These are phyloP conservation scores for Sodiomyces alkalinus DNA, from an alignment of 2,329 filamentous ascomycete genomes.

Conservation along the genomic window DNA sequence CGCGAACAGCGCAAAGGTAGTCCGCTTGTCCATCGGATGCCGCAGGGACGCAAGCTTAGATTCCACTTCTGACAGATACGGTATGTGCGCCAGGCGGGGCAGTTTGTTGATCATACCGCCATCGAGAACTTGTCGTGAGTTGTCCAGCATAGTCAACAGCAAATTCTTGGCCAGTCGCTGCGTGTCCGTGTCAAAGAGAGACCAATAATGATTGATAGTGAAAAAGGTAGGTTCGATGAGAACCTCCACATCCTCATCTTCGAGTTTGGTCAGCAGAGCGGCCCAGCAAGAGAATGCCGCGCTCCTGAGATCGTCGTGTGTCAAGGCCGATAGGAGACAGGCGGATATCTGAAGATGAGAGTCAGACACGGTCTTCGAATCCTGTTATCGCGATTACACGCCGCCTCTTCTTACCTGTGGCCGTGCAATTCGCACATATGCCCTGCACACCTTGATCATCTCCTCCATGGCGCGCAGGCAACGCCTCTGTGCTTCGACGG, in stretches of 20 bases:
- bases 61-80: slow-evolving; percentile 54
- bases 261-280: slow-evolving; percentile 58
- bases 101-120: slow-evolving; percentile 59
- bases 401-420: slow-evolving; percentile 58
- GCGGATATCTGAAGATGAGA: slow-evolving; percentile 66
- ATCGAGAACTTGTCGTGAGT: slow-evolving; percentile 43
- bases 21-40: slow-evolving; percentile 39
- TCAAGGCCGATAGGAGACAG: slow-evolving; percentile 75
- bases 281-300: slow-evolving; percentile 75
- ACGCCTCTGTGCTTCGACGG: slow-evolving; percentile 53
- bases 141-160: slow-evolving; percentile 49
- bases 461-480: slow-evolving; percentile 76
- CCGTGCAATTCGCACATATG: slow-evolving; percentile 60
- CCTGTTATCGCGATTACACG: too few relatives aligned
- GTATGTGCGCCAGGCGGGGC: slow-evolving; percentile 61
- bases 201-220: slow-evolving; percentile 72
- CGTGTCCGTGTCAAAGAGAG: slow-evolving; percentile 43
- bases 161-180: slow-evolving; percentile 45
- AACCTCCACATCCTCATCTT: slow-evolving; percentile 62
- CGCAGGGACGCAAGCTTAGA: slow-evolving; percentile 49
- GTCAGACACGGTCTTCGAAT: too few relatives aligned
- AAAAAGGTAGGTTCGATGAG: slow-evolving; percentile 84
- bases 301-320: slow-evolving; percentile 58
- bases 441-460: slow-evolving; percentile 64
- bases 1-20: slow-evolving; percentile 42